Evolutionary conservation across 768 basidiomycete species (phyloP), one percentile per base, ranked within the genome.

Genomic region (Chalciporus pseudorubinellus): DNA sequence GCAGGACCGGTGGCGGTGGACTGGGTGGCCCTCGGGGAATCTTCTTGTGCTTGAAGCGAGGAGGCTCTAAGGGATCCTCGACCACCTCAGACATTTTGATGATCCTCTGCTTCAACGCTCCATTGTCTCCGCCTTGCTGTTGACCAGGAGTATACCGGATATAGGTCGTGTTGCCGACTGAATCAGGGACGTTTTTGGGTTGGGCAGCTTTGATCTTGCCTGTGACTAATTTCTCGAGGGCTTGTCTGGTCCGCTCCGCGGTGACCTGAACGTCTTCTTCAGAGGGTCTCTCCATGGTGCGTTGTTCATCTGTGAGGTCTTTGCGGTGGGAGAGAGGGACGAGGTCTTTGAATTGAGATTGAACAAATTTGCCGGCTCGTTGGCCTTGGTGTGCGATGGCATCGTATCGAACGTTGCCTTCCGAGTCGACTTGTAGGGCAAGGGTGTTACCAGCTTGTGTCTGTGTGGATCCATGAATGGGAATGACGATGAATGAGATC

Each of bases 31-130:
- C 97, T 63, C 93, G 77, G 10, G 97, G 97, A 55, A 99, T 97
- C 75, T 99, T 99, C 77, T 98, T 98, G 69, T 95, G 92, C 68
- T 98, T 99, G 76, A 98, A 98, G 41, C 92, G 78, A 18, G 97
- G 92, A 9, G 97, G 97, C 66, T 98, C 97, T 57, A 99, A 69
- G 1, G 97, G 97, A 68, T 99, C 97, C 71, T 99, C 97, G 5
- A 94, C 92, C 11, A 98, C 89, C 58, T 95, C 93, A 10, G 93
- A 85, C 95, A 99, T 98, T 71, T 99, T 99, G 72, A 99, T 98
- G 61, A 99, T 98, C 50, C 95, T 76, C 69, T 99, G 97, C 68
- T 95, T 89, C 62, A 93, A 67, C 18, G 53, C 56, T 6, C 82
- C 87, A 8, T 66, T 71, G 26, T 75, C 75, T 22, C 78, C 74